A percentile compares a stretch with the other conserved stretches of the same genome.
Evolutionary conservation across 2,329 filamentous ascomycete genomes (phyloP).

Genomic region (Neospermospora avenae): DNA sequence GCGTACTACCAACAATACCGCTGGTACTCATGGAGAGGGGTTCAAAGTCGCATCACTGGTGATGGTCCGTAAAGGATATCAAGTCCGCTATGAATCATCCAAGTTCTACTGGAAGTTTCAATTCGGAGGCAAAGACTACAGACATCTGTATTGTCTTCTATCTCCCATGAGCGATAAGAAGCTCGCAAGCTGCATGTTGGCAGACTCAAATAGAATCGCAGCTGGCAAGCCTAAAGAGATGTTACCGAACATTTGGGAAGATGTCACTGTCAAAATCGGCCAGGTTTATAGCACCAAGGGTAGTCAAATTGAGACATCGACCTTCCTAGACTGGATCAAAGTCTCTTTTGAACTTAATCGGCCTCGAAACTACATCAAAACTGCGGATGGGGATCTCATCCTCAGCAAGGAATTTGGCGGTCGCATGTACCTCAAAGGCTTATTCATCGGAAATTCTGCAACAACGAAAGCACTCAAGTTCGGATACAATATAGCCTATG

Average conservation of each 20-base stretch:
- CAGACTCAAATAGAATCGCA: neutral
- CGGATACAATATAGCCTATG: conserved; percentile 17
- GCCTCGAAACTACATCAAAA: conserved; percentile 12
- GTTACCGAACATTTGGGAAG: conserved; percentile 16
- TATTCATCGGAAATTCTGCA: conserved; percentile 5
- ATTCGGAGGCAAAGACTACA: conserved; percentile 12
- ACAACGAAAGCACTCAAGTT: conserved; percentile 11
- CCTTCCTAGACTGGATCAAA: conserved; percentile 19
- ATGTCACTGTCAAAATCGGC: conserved; percentile 24
- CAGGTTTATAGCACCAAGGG: conserved; percentile 1
- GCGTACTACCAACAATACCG: conserved; percentile 6
- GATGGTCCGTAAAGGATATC: conserved; percentile 26
- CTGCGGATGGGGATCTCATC: conserved; percentile 12
- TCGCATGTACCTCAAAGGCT: conserved; percentile 23
- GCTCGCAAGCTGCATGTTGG: neutral
- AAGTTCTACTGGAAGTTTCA: conserved; percentile 27
- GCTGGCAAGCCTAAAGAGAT: conserved; percentile 4
- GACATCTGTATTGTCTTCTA: conserved; percentile 16
- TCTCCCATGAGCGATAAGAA: neutral
- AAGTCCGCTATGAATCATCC: conserved; percentile 20
- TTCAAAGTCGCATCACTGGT: conserved; percentile 32
- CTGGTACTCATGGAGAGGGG: conserved; percentile 32
- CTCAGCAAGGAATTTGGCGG: conserved; percentile 6
- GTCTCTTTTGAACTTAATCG: conserved; percentile 14
- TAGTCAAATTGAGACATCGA: neutral